Base-by-base conservation (phyloP, 2,329 filamentous ascomycete species). In the Cladosporium sp. region DNA sequence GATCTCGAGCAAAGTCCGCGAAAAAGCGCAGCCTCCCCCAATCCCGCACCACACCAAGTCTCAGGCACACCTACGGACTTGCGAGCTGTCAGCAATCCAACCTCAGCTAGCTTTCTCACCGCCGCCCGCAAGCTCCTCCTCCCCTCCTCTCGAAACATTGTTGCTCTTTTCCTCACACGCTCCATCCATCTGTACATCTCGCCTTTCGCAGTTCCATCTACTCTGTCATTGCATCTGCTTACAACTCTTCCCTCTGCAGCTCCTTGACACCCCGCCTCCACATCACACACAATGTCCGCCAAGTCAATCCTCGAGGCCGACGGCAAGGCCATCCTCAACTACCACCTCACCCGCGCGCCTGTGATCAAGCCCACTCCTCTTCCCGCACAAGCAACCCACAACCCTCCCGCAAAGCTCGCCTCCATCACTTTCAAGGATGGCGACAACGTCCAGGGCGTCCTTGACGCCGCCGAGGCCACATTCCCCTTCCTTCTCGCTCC, bases 321-420 rank as follows among this genome's bases (percentile, higher is more conserved):
- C 82, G 94, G 94, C 86, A 99, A 99, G 89, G 94, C 94, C 85
- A 97, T 99, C 83, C 85, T 99, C 85, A 97, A 97, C 89, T 99
- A 97, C 85, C 94, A 97, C 84, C 91, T 99, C 79, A 97, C 94
- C 70, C 89, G 94, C 75, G 91, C 94, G 68, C 88, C 91, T 66
- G 89, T 96, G 77, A 96, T 99, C 86, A 97, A 97, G 89, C 90
- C 93, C 67, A 93, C 91, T 73, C 91, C 94, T 78, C 91, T 97
- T 58, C 90, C 92, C 68, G 75, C 83, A 66, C 83, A 89, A 64
- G 78, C 89, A 65, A 94, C 85, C 76, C 94, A 99, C 87, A 97
- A 97, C 82, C 81, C 94, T 68, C 87, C 94, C 62, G 81, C 92
- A 69, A 93, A 90, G 78, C 86, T 97, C 70, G 93, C 93, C 58